Base-by-base conservation (phyloP, 176 grass and related monocot genomes). In the Paspalum vaginatum region DNA sequence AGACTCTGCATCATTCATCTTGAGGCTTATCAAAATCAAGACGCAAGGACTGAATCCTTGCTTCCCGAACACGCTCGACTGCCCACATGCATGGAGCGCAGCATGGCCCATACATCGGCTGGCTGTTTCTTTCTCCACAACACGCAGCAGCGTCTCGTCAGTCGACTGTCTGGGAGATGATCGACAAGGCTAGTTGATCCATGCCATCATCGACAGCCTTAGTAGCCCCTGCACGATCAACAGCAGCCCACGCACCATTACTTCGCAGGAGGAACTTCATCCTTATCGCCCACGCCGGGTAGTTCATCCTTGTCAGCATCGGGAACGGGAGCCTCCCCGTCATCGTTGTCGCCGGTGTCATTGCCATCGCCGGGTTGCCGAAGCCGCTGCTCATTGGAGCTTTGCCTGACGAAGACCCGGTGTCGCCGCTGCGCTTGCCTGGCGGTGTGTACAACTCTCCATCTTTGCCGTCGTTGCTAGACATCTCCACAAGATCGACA, bases 101-200 rank as follows among this genome's bases (percentile, higher is more conserved):
- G n/a, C 41, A 20, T 43, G 2, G 11, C 56, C 74, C 53, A 77
- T 6, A 58, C 83, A 26, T 78, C 75, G 3, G 63, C 22, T n/a
- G 50, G 68, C 69, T 32, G 24, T 42, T 37, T 86, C 51, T 9
- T 49, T 65, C 51, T 86, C 66, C 14, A 14, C 61, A 7, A 72
- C 65, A 46, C 64, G 76, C 38, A 79, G 55, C 12, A 65, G 60
- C 50, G 62, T 39, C 65, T 79, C 44, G 41, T 78, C 42, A n/a
- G 11, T 61, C 65, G 17, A 86, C 15, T 14, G 56, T 0, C 21
- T 59, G 56, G 22, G 56, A 25, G 56, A 25, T 59, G 21, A 79
- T 58, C 3, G 74, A 27, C n/a, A 32, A 54, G 24, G 62, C 15
- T 38, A 65, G 32, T 46, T 50, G 49, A 5, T 74, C 27, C 51